A percentile compares a stretch with the other conserved stretches of the same genome.
Evolutionary conservation across 257 asterid species (phyloP).

Genomic region (Lithospermum erythrorhizon): DNA sequence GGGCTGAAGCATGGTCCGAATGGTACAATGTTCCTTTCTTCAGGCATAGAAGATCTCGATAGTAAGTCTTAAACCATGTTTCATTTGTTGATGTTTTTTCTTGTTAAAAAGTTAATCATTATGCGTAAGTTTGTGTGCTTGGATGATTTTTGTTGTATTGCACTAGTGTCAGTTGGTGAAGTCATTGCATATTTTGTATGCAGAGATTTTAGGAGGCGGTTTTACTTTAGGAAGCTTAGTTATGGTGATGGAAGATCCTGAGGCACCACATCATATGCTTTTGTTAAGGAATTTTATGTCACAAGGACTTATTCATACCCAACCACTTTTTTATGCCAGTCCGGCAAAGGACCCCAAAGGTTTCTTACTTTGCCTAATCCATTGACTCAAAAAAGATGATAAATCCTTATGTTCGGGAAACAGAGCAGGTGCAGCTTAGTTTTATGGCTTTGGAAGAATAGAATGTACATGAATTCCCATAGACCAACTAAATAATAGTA

Average conservation of each 20-base stretch:
- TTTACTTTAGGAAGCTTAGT: conserved; percentile 82
- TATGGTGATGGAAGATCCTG: conserved; percentile 85
- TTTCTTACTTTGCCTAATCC: conserved; percentile 78
- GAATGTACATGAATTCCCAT: neutral
- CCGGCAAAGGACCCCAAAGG: conserved; percentile 82
- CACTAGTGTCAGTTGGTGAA: neutral
- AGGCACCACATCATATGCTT: conserved; percentile 98
- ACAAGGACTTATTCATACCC: conserved; percentile 81
- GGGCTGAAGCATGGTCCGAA: conserved; percentile 90
- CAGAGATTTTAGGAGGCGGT: conserved; percentile 94
- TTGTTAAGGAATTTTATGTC: conserved; percentile 94
- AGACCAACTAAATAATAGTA: neutral
- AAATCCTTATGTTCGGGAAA: conserved; percentile 47
- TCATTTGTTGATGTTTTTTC: neutral
- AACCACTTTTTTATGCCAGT: conserved; percentile 82
- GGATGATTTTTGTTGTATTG: neutral
- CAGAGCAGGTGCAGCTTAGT: conserved; percentile 51
- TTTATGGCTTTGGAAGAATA: conserved; percentile 1
- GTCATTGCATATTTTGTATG: conserved; percentile 3
- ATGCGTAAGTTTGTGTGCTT: neutral
- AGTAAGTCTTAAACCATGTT: conserved; percentile 32
- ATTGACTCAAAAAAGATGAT: conserved; percentile 55
- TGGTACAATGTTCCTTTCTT: conserved; percentile 71
- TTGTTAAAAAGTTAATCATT: neutral
- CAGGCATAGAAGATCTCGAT: conserved; percentile 87